Evolutionary conservation across 495 filamentous ascomycete species (phyloP), one percentile per base, ranked within the genome.

Genomic region (Cercophora sp.): DNA sequence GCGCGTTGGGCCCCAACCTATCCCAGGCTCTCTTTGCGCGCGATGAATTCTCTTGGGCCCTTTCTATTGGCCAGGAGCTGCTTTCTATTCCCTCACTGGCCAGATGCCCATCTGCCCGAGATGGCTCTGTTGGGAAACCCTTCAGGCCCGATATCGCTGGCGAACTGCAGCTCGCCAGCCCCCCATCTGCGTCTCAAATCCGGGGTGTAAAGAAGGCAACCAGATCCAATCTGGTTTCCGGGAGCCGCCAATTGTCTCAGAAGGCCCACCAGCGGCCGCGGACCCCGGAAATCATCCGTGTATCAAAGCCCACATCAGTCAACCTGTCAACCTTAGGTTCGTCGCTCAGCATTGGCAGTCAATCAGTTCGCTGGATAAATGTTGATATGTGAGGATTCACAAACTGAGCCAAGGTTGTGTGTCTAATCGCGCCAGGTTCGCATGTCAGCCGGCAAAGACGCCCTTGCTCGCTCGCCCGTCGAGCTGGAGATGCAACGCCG

Each of bases 91-190:
- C 25, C 24, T 26, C 40, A 41, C 16, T 56, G 54, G 48, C 49
- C 42, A 42, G 48, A 11, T 51, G 40, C 35, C 35, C 19, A 41
- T 35, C 46, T 61, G 55, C 45, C 32, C 41, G 29, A 52, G 27
- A 31, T 48, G 34, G 32, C 39, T 52, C 34, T 51, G 40, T 31
- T 32, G 48, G 32, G 25, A 43, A 48, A 19, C n/a, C 40, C 19
- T 51, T 31, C 23, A 18, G 46, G 27, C 25, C 57, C 54, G 60
- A 60, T 54, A 55, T 63, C 54, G 57, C 60, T 56, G 52, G 49
- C 48, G 34, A 50, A 51, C 51, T 48, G 52, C 59, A 52, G 37
- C 35, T 35, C 20, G 34, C 34, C 35, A 45, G 35, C 20, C 25
- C 44, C 43, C 43, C 36, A 22, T 23, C 16, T 27, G 27, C 45